Evolutionary conservation across 1,284 basidiomycete species (phyloP).

Genomic region (Papiliotrema nemorosa): DNA sequence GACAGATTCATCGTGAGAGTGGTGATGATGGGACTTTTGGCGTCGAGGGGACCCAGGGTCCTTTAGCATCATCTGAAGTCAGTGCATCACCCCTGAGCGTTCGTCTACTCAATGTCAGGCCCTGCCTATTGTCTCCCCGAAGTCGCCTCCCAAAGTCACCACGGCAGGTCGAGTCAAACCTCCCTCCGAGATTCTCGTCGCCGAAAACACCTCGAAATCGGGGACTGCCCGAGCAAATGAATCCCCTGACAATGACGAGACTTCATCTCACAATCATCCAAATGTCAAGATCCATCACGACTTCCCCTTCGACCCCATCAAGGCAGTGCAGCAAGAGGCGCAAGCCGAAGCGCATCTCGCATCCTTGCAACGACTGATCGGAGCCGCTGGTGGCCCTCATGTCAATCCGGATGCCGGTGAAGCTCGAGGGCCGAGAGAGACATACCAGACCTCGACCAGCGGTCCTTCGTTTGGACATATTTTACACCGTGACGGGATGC

Average conservation of each 20-base stretch:
- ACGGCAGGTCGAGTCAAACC: constrained; percentile 3
- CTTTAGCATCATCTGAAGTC: background rate
- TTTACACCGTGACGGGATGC: constrained; percentile 30
- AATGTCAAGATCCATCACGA: constrained; percentile 30
- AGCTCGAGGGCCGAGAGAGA: constrained; percentile 29
- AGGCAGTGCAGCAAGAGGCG: constrained; percentile 24
- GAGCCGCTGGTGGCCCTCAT: constrained; percentile 9
- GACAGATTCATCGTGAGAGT: constrained; percentile 2
- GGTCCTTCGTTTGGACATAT: constrained; percentile 46
- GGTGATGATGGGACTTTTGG: constrained; percentile 28
- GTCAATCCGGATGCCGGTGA: background rate
- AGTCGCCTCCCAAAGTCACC: background rate
- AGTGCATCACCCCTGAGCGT: background rate
- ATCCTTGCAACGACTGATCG: constrained; percentile 28
- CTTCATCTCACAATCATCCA: constrained; percentile 1
- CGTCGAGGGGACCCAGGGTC: constrained; percentile 14
- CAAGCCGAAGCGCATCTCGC: constrained; percentile 29
- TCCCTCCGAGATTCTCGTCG: background rate
- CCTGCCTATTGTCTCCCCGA: constrained; percentile 1
- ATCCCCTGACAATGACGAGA: constrained; percentile 12
- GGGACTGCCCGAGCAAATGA: constrained; percentile 1
- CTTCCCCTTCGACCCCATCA: constrained; percentile 24
- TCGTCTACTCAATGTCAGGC: background rate
- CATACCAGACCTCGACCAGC: constrained; percentile 34
- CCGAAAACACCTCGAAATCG: background rate